Evolutionary conservation across 345 rosid species (phyloP).

Genomic region (Corchorus olitorius): DNA sequence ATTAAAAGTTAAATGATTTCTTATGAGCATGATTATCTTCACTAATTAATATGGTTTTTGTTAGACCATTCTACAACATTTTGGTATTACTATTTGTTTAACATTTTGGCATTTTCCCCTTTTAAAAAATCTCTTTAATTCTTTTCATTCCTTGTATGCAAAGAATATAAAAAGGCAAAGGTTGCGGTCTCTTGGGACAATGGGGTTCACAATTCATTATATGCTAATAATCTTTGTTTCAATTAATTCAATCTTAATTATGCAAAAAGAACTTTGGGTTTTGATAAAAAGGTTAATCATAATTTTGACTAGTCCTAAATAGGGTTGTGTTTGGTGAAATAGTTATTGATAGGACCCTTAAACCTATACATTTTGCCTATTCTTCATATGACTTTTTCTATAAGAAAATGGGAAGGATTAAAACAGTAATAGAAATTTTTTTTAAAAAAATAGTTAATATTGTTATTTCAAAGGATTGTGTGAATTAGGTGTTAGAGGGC

Average conservation of each 20-base stretch:
- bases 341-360: background rate
- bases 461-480: background rate
- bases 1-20: background rate
- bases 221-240: background rate
- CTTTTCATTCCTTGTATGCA: background rate
- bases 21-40: background rate
- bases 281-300: background rate
- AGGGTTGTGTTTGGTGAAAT: conserved; percentile 2
- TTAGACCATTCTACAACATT: background rate
- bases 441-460: background rate
- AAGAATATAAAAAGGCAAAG: background rate
- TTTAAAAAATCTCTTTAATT: background rate
- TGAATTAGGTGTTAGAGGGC: background rate
- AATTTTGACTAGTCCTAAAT: background rate
- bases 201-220: background rate
- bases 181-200: background rate
- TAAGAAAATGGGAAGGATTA: background rate
- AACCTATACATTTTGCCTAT: conserved; percentile 7
- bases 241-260: background rate
- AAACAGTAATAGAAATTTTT: background rate
- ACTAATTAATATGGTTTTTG: background rate
- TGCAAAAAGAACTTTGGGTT: no score
- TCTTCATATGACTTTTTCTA: background rate
- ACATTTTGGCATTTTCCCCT: conserved; percentile 1
- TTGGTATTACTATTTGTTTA: background rate